These are phyloP conservation scores for Leptographium procerum DNA, from an alignment of 2,329 filamentous ascomycete genomes.

Conservation along the genomic window DNA sequence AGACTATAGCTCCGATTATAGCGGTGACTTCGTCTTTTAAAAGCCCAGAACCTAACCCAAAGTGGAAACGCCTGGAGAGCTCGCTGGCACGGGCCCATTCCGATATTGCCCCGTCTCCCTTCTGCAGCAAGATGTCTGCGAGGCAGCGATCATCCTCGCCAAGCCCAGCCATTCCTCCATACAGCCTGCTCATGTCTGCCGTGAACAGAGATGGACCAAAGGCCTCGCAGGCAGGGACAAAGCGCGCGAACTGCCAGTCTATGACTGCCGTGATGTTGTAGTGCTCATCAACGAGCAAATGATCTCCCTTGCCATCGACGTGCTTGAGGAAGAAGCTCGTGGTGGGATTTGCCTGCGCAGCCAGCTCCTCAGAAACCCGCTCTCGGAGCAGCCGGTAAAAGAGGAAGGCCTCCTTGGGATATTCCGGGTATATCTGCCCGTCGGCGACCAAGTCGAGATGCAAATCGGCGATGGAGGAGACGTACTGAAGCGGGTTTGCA, in stretches of 20 bases:
- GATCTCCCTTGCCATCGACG: constrained; percentile 3
- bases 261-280: not conserved
- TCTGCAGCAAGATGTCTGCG: not conserved
- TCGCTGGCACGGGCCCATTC: no score
- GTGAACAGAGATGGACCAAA: not conserved
- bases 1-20: no score
- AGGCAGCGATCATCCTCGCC: not conserved
- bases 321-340: not conserved
- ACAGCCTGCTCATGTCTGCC: not conserved
- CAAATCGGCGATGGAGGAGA: not conserved
- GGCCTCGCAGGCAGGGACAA: not conserved
- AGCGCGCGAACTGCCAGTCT: not conserved
- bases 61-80: no score
- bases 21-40: no score
- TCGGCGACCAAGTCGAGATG: not conserved
- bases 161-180: not conserved
- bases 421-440: not conserved
- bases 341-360: not conserved
- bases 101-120: no score
- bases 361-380: not conserved
- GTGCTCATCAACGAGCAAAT: not conserved
- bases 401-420: not conserved
- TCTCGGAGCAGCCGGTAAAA: not conserved
- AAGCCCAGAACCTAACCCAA: no score
- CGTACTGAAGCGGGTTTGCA: not conserved